phyloP scores from a whole-genome alignment of 1,139 yeast species.

The Geotrichum phurueaensis region DNA sequence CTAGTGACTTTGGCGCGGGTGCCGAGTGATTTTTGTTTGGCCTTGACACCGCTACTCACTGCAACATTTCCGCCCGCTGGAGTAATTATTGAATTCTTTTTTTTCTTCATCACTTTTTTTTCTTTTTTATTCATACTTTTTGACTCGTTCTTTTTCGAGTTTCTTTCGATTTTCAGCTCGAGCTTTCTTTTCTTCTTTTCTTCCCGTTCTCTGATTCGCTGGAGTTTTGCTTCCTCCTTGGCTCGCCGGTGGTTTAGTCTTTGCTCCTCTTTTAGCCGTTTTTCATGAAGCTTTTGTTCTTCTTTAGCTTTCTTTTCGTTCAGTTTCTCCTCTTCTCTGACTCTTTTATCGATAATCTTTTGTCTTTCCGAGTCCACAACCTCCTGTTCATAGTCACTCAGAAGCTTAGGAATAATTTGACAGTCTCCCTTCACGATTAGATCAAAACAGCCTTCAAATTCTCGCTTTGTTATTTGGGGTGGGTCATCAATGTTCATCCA shows the following conservation, averaged over 20 bases:
- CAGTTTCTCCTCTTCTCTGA: not conserved
- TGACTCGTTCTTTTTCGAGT: conserved; percentile 14
- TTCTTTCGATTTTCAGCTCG: conserved; percentile 11
- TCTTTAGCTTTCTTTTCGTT: not conserved
- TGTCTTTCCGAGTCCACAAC: not conserved
- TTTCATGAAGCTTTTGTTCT: not conserved
- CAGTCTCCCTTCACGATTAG: conserved; percentile 55
- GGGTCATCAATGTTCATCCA: conserved; percentile 53
- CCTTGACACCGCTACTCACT: conserved; percentile 14
- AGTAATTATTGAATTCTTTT: not conserved
- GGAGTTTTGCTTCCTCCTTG: not conserved
- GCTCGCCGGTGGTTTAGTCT: not conserved
- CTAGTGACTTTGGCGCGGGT: not conserved
- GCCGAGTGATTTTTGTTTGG: conserved; percentile 1
- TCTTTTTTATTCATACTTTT: conserved; percentile 13
- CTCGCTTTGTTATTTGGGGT: conserved; percentile 39
- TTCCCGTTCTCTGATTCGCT: not conserved
- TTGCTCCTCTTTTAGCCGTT: not conserved
- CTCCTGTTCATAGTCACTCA: conserved; percentile 33
- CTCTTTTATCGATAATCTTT: not conserved
- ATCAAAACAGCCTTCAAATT: conserved; percentile 49
- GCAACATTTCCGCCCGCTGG: conserved; percentile 2
- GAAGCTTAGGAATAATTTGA: conserved; percentile 42
- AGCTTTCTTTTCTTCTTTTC: not conserved
- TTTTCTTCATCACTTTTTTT: not conserved